These are phyloP conservation scores for Cladochytrium replicatum DNA, from an alignment of 192 early-diverging fungal genomes.

Conservation along the genomic window DNA sequence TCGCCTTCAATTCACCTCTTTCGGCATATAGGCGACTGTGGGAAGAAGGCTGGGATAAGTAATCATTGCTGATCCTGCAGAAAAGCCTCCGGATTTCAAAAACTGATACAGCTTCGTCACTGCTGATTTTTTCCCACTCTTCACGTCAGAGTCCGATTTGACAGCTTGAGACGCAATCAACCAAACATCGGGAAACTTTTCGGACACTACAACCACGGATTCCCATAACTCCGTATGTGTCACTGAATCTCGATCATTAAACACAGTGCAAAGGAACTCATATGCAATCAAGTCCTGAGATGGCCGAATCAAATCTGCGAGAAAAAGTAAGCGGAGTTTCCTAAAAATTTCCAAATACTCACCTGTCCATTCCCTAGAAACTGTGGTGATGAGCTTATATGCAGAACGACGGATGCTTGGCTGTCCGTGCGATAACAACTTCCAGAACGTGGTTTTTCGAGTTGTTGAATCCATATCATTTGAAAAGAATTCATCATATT, in stretches of 20 bases:
- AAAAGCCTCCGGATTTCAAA: constrained; percentile 49
- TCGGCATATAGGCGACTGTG: constrained; percentile 54
- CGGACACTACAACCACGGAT: constrained; percentile 66
- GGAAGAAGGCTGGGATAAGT: constrained; percentile 73
- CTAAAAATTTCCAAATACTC: neutral
- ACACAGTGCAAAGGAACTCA: constrained; percentile 51
- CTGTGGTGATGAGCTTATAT: too few relatives aligned
- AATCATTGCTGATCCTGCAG: constrained; percentile 51
- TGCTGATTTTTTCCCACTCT: constrained; percentile 45
- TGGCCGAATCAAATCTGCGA: constrained; percentile 26
- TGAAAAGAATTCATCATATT: constrained; percentile 29
- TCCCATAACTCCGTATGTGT: constrained; percentile 82
- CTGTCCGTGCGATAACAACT: neutral
- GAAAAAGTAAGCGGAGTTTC: neutral
- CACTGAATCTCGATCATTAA: constrained; percentile 62
- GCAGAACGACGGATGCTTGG: too few relatives aligned
- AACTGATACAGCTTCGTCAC: constrained; percentile 58
- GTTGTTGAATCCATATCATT: neutral
- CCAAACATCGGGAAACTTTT: constrained; percentile 28
- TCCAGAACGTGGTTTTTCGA: neutral
- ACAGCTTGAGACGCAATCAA: neutral
- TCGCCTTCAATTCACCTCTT: constrained; percentile 24
- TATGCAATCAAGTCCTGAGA: constrained; percentile 38
- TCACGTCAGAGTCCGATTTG: constrained; percentile 8
- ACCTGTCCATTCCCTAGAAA: too few relatives aligned